Percentiles rank a stretch among this genome's conserved stretches.
These are phyloP conservation scores for Globisporangium paddicum DNA, from an alignment of 352 stramenopile species.

Conservation along the genomic window DNA sequence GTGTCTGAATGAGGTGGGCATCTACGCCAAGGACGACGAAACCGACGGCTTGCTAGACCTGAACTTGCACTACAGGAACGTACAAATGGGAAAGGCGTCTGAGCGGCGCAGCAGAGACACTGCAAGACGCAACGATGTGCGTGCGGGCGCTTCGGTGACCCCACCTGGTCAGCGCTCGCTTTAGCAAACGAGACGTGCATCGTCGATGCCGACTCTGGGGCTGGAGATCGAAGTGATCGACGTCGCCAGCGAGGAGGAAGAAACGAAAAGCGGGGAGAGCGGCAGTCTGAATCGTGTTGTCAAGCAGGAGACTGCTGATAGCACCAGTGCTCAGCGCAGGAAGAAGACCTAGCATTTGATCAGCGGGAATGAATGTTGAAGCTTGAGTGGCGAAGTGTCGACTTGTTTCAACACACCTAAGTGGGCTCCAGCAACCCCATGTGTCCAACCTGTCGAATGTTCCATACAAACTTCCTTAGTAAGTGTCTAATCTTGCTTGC, in stretches of 20 bases:
- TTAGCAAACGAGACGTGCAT: not conserved
- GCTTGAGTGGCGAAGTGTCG: not conserved
- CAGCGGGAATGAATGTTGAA: not conserved
- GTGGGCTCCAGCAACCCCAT: not conserved
- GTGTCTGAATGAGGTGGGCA: slow-evolving; percentile 61
- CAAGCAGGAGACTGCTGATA: too few relatives aligned
- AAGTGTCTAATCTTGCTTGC: too few relatives aligned
- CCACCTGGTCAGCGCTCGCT: not conserved
- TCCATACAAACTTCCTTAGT: not conserved
- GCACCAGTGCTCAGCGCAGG: too few relatives aligned
- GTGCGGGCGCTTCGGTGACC: too few relatives aligned
- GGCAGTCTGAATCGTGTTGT: not conserved
- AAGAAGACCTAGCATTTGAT: too few relatives aligned
- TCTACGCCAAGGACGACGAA: slow-evolving; percentile 42
- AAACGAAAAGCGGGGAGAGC: not conserved
- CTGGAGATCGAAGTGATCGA: not conserved
- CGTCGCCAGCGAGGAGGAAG: not conserved
- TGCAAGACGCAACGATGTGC: too few relatives aligned
- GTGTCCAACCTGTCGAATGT: not conserved
- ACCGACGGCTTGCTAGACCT: slow-evolving; percentile 49
- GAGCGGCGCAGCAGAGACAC: not conserved
- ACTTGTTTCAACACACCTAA: not conserved
- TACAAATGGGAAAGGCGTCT: slow-evolving; percentile 16
- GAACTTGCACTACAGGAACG: slow-evolving; percentile 32
- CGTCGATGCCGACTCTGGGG: not conserved